Base-by-base conservation (phyloP, 768 basidiomycete genomes). In the Lactarius psammicola region DNA sequence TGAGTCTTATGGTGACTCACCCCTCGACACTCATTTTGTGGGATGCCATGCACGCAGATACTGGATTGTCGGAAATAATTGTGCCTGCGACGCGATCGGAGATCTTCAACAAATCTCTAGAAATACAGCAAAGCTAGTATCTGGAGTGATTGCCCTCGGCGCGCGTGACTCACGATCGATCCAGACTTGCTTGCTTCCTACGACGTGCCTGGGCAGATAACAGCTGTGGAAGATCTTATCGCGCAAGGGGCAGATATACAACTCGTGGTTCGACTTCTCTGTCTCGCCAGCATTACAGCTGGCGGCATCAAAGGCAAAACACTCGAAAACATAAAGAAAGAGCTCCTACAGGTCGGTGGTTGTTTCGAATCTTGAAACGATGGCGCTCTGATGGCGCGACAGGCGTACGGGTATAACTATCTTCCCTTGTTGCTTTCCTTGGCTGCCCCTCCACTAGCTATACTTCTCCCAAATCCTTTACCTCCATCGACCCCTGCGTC, bases 181-280 rank as follows among this genome's bases (percentile, higher is more conserved):
- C 13, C 73, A 98, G 95, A 98, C 75, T 81, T 99, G n/a, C 84
- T 98, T 34, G 93, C 95, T 8, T 95, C 94, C 8, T 94, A 95
- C 72, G 91, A 98, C 71, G 80, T 90, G 31, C 78, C 85, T 15
- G 81, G 82, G 4, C 97, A 98, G 75, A 81, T 97, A 51, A 78
- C 78, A n/a, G 86, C 88, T 0, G 92, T 99, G 62, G 96, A 98
- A 74, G 93, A 95, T 63, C 79, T 99, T 70, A 87, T 98, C 67
- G 85, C 91, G 20, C 90, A 92, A 71, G 92, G 92, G 60, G 87
- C 88, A 2, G 91, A 95, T 49, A 83, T 95, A 81, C 85, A 87
- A 68, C 82, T 82, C 10, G 85, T 96, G 5, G 73, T 95, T 11
- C 82, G 97, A 65, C 80, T 97, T 49, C 79, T 95, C 44, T 94